These are phyloP conservation scores for Kwoniella newhampshirensis DNA, from an alignment of 768 basidiomycete species.

Conservation along the genomic window DNA sequence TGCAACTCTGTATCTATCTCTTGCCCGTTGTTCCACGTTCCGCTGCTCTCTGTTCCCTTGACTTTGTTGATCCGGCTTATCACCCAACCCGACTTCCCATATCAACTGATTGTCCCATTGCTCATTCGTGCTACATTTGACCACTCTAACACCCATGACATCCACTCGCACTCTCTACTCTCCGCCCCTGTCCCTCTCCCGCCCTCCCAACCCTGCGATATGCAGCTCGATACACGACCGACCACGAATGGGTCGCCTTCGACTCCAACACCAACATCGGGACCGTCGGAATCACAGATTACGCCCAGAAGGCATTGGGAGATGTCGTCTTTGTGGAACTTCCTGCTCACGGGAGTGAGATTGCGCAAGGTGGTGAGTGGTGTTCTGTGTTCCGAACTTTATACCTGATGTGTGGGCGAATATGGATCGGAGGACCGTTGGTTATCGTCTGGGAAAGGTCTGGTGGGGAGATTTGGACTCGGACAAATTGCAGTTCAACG, in stretches of 20 bases:
- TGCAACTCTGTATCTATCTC: background rate
- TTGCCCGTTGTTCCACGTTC: background rate
- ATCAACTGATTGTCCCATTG: no score
- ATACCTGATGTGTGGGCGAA: no score
- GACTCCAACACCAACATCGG: constrained; percentile 77
- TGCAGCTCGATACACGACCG: constrained; percentile 67
- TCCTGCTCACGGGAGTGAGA: constrained; percentile 55
- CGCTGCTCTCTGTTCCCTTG: constrained; percentile 1
- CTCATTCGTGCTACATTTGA: background rate
- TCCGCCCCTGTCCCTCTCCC: no score
- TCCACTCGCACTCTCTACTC: no score
- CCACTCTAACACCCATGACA: background rate
- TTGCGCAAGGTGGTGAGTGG: constrained; percentile 53
- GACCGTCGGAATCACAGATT: constrained; percentile 80
- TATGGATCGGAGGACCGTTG: no score
- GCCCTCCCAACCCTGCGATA: background rate
- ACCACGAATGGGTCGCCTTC: constrained; percentile 81
- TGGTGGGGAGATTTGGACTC: no score
- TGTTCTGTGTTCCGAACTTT: background rate
- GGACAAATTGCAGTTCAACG: no score
- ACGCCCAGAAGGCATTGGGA: constrained; percentile 86
- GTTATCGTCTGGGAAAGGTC: no score
- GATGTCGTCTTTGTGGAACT: constrained; percentile 98
- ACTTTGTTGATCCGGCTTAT: no score
- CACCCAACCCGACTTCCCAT: no score